Evolutionary conservation across 192 early-diverging fungal species (phyloP).

Genomic region (Powellomyces hirtus): DNA sequence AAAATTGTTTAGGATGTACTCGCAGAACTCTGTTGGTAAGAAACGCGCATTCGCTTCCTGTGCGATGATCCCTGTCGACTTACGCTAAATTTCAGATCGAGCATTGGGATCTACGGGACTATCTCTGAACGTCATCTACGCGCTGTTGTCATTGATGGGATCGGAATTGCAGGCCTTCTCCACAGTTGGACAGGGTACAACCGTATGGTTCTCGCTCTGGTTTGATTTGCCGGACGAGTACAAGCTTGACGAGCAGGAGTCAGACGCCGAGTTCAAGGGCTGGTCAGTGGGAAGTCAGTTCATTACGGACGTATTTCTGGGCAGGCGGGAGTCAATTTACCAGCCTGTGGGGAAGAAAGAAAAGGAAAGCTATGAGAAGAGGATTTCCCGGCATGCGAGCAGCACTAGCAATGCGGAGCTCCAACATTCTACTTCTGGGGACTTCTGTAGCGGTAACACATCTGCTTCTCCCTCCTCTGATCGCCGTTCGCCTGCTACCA

Average conservation of each 20-base stretch:
- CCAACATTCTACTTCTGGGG: background rate
- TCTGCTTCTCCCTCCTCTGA: background rate
- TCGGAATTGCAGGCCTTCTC: slow-evolving; percentile 2
- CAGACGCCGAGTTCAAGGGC: background rate
- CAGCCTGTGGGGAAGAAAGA: background rate
- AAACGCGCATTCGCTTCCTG: background rate
- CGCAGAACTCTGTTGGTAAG: slow-evolving; percentile 15
- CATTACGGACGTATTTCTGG: background rate
- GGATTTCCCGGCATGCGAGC: background rate
- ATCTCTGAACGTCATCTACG: slow-evolving; percentile 19
- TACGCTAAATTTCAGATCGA: background rate
- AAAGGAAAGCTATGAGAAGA: background rate
- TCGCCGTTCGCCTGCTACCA: background rate
- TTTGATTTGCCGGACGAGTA: slow-evolving; percentile 16
- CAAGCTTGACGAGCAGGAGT: background rate
- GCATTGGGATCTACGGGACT: slow-evolving; percentile 19
- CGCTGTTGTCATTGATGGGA: slow-evolving; percentile 27
- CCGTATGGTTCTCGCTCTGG: slow-evolving; percentile 19
- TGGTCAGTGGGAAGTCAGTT: slow-evolving; percentile 5
- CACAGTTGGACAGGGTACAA: slow-evolving; percentile 5
- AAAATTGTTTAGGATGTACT: slow-evolving; percentile 16
- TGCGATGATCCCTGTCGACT: no score
- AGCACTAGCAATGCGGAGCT: background rate
- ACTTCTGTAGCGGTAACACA: background rate
- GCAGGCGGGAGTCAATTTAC: background rate